Base-by-base conservation (phyloP, 2,329 filamentous ascomycete species). In the Ophiostoma angusticollis region DNA sequence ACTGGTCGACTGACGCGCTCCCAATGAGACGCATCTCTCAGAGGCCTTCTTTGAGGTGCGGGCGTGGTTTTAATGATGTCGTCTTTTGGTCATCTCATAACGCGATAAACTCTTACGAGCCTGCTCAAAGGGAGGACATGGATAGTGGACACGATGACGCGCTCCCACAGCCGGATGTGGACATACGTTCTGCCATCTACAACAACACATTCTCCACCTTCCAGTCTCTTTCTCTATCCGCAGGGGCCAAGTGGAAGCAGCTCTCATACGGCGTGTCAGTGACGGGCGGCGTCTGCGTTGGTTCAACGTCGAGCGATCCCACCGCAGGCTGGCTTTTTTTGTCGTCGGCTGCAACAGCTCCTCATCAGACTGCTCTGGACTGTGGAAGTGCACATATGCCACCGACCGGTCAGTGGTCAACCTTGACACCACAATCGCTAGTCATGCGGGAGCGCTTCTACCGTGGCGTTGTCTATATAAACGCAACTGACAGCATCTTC, bases 181-280 rank as follows among this genome's bases (percentile, higher is more conserved):
- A 79, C 59, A 78, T 84, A 52, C 95, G 89, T 61, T 85, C 86
- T 42, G 74, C 81, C 53, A 71, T 95, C 45, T 68, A 84, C 63
- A 68, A 86, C 54, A 78, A 86, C 57, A 85, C 78, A 11, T 74
- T 96, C 38, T 96, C 73, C 33, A 82, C 76, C 21, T 87, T 96
- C 51, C 74, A 86, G 55, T 80, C 81, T 8, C 60, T 96, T 47
- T 59, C 68, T 11, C 61, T 96, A 46, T 61, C 72, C 46, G 59
- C 76, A 47, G 81, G 81, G 36, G 81, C 76, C 35, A 60, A 74
- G 60, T 95, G 89, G 89, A 63, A 70, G 46, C 55, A 67, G 48
- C 58, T 91, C 48, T 52, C 68, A 1, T 70, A 69, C 55, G 84
- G 84, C 35, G 69, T 78, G 44, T 64, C 76, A 14, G 82, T 94